Percentiles rank a stretch among this genome's conserved stretches.
phyloP scores from a whole-genome alignment of 352 stramenopile species.

The Pythium folliculosum region DNA sequence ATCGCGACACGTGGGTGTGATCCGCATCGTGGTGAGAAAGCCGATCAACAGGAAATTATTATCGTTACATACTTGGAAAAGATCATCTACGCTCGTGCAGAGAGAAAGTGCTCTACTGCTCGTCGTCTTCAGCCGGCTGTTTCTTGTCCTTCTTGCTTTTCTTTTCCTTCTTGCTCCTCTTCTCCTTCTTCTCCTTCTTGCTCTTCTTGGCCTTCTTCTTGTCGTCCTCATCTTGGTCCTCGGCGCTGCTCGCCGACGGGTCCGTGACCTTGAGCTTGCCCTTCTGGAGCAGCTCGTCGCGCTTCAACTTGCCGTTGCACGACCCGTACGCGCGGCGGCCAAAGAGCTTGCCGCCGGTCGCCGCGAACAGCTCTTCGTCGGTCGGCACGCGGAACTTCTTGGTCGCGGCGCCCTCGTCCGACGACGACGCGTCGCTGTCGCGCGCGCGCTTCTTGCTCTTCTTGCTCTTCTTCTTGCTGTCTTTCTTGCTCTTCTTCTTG shows the following conservation, averaged over 20 bases:
- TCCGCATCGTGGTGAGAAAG: neutral
- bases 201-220: conserved; percentile 34
- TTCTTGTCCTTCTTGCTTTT: conserved; percentile 41
- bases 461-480: conserved; percentile 61
- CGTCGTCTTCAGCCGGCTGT: conserved; percentile 15
- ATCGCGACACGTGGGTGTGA: conserved; percentile 30
- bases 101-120: neutral
- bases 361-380: conserved; percentile 95
- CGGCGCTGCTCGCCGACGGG: neutral
- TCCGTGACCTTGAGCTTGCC: conserved; percentile 18
- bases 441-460: conserved; percentile 41
- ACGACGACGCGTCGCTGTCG: conserved; percentile 25
- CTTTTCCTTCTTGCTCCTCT: conserved; percentile 34
- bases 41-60: neutral
- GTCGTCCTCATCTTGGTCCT: conserved; percentile 18
- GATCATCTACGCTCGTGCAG: neutral
- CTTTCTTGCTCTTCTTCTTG: conserved; percentile 60
- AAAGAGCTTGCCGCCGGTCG: conserved; percentile 95
- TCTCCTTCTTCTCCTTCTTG: conserved; percentile 32
- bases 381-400: conserved; percentile 80
- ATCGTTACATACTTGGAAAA: conserved; percentile 22
- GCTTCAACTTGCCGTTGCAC: conserved; percentile 86
- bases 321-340: conserved; percentile 92
- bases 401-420: conserved; percentile 29
- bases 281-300: conserved; percentile 60